Evolutionary conservation across 257 asterid genomes (phyloP), one percentile per base, ranked within the genome.

Genomic region (Echites panduratus): DNA sequence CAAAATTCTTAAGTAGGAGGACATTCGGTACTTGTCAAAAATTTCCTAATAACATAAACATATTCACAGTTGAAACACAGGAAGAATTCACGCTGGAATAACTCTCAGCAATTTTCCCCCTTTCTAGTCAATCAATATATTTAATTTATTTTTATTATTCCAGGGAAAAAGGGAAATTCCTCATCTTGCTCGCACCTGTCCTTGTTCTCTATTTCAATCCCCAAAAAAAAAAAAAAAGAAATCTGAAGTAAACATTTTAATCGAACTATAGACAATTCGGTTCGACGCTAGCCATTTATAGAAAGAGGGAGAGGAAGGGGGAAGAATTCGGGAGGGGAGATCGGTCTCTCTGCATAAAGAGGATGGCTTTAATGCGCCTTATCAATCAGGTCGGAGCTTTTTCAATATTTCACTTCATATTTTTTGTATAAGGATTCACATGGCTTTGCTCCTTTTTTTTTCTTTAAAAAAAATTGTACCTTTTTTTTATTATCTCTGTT

Each of bases 361-460:
- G 76, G 64, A 88, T 90, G 97, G 87, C 87, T 78, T 67, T 89
- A 70, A 76, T 86, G 83, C 90, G 87, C 77, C 91, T 88, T 75
- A 82, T 87, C 81, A 75, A 66, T 56, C 89, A 85, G 96, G 97
- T 87, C 26, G 40, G 69, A 64, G 58, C 74, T 80, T 75, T 43
- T 29, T 49, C 27, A 7, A 66, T 75, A 14, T 32, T 22, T n/a
- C 35, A 1, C 71, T 48, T 52, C 38, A 72, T 66, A 9, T 78
- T 27, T 54, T 9, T 12, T 27, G 17, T 57, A 35, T 71, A 29
- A 17, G 16, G 29, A 50, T 73, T 72, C 9, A 65, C 68, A 65
- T 20, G 27, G 17, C 3, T 4, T 54, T 10, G 20, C 11, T 3
- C 54, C 58, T 68, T 78, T 40, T 53, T 7, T 38, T 59, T 57